phyloP scores from a whole-genome alignment of 2,329 filamentous ascomycete genomes.

The Blastomyces gilchristii region DNA sequence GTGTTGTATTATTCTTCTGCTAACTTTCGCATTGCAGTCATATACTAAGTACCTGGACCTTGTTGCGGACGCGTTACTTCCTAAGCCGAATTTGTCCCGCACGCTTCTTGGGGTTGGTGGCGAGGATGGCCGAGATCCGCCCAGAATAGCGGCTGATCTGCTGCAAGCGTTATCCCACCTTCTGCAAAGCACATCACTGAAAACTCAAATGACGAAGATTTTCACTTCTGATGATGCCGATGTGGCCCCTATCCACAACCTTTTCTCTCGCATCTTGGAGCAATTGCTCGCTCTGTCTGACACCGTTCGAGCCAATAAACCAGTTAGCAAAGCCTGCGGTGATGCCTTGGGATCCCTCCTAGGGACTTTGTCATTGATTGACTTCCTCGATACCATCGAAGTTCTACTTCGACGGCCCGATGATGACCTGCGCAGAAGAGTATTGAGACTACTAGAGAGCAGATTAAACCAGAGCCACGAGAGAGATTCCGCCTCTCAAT shows the following conservation, averaged over 20 bases:
- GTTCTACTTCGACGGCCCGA: conserved; percentile 66
- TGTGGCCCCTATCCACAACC: conserved; percentile 52
- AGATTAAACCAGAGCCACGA: conserved; percentile 65
- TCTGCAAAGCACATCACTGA: conserved; percentile 34
- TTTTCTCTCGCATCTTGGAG: conserved; percentile 60
- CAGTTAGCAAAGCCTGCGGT: conserved; percentile 41
- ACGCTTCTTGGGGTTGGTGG: conserved; percentile 55
- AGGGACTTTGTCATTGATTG: conserved; percentile 70
- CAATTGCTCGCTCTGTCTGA: conserved; percentile 57
- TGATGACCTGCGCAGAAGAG: conserved; percentile 65
- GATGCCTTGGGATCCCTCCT: conserved; percentile 70
- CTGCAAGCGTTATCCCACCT: conserved; percentile 33
- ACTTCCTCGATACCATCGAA: conserved; percentile 84
- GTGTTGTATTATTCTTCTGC: conserved; percentile 2
- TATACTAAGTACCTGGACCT: conserved; percentile 68
- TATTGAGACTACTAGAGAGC: conserved; percentile 67
- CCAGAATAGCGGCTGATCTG: conserved; percentile 34
- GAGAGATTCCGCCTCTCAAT: conserved; percentile 56
- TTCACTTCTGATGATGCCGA: conserved; percentile 37
- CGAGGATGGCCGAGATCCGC: conserved; percentile 39
- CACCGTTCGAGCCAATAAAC: conserved; percentile 27
- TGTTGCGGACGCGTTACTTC: conserved; percentile 61
- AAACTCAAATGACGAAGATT: conserved; percentile 29
- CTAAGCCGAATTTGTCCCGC: conserved; percentile 63
- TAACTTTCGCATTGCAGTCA: conserved; percentile 40